Percentiles rank a stretch among this genome's conserved stretches.
Conservation (phyloP, 768 basidiomycete genomes). For the Lactarius sanguifluus region DNA sequence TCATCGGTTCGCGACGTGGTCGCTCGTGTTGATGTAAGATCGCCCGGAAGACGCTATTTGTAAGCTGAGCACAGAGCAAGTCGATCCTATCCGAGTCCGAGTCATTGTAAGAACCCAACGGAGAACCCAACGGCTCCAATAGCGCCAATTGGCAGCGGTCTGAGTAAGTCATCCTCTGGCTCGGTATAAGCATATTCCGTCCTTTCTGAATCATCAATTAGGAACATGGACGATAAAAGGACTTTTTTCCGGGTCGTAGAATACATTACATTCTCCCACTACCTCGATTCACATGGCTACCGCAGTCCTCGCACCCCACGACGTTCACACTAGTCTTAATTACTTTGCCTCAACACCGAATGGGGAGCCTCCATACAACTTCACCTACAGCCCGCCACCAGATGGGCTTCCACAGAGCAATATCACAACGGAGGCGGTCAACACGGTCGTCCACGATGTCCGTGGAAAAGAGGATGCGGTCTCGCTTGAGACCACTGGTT, state of each 20-base stretch:
- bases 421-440: conserved; percentile 34
- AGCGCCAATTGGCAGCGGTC: neutral
- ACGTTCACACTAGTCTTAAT: conserved; percentile 42
- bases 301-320: conserved; percentile 35
- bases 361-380: conserved; percentile 39
- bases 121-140: neutral
- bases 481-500: conserved; percentile 45
- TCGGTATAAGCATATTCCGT: neutral
- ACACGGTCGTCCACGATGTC: conserved; percentile 35
- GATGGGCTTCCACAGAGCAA: conserved; percentile 36
- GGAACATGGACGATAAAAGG: conserved; percentile 3
- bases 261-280: neutral
- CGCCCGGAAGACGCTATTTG: neutral
- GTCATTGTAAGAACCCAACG: no score
- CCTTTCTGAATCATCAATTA: conserved; percentile 2
- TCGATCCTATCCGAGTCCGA: neutral
- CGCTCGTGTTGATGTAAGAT: conserved; percentile 28
- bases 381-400: conserved; percentile 36
- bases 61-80: neutral
- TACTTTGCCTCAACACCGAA: conserved; percentile 35
- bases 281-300: conserved; percentile 17
- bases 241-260: neutral
- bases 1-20: conserved; percentile 45
- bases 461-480: conserved; percentile 36
- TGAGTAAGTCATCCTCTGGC: neutral